Evolutionary conservation across 2,329 filamentous ascomycete species (phyloP), one percentile per base, ranked within the genome.

Genomic region (Xylaria hypoxylon): DNA sequence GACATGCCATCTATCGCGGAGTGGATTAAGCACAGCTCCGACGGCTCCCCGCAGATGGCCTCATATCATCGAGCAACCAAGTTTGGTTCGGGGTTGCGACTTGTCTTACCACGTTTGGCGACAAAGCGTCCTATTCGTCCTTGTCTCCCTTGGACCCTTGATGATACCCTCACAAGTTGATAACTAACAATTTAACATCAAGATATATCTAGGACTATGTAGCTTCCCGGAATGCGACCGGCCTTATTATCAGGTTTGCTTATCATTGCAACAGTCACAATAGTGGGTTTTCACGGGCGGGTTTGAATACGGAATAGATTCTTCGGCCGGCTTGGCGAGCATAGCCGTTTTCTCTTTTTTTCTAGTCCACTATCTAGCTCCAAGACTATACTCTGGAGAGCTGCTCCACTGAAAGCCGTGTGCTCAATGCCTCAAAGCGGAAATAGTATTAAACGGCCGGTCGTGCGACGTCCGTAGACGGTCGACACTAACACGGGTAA

Each of bases 341-440:
- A 33, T 13, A 3, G 13, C 59, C 56, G 65, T 47, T 31, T 47
- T 38, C 44, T 26, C 26, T 31, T 40, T 40, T 24, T 42, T 35
- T 55, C 50, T 28, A 15, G n/a, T 24, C 24, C 15, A 24, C 22
- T 44, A 13, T n/a, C 17, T 52, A 24, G 28, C 19, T 44, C 35
- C 5, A 28, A 35, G 24, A 48, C 17, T 47, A 13, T n/a, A 3
- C 26, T 38, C 33, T 57, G 22, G 24, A 50, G 24, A 24, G 10
- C 33, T 1, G 33, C 35, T 64, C 65, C 65, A 64, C 65, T 40
- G 42, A 52, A 47, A 24, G 19, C 65, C 52, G 60, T 24, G n/a
- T 56, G 13, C n/a, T 68, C 67, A 62, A 59, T 65, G 58, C 28
- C 67, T 50, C 45, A 50, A 69, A 64, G n/a, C 19, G 67, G 67